Evolutionary conservation across 176 grass and related monocot genomes (phyloP), one percentile per base, ranked within the genome.

Genomic region (Carex kokanica): DNA sequence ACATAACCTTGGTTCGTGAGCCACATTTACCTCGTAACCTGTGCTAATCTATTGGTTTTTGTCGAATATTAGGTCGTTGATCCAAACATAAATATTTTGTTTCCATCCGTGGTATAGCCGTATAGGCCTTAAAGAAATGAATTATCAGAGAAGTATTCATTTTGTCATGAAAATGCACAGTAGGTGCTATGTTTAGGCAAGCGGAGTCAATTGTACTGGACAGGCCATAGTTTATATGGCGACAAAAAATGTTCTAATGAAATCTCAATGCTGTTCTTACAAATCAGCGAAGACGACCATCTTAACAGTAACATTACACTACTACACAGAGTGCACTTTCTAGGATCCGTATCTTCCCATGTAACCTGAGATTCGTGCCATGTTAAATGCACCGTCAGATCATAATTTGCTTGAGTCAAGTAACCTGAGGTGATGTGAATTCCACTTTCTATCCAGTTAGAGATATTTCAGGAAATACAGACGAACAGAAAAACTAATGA

Each of bases 31-130:
- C 25, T 81, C 59, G 41, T 9, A 51, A 14, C 41, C 2, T 16
- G 59, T 81, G 79, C 79, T 81, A 81, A 81, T 64, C n/a, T 29
- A 45, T 43, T 49, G 13, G 27, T 81, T 14, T 14, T 38, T 49
- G 58, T 60, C 32, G 41, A 62, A 81, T 24, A 65, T 65, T 51
- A 81, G 59, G 64, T 81, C 34, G 14, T 64, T 24, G 18, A 13
- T 36, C 2, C 2, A 25, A 81, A 60, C n/a, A n/a, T 54, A 41
- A 10, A 59, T 54, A 17, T 79, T 58, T 59, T 2, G 13, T 56
- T 75, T 49, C n/a, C 58, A 7, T 7, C 58, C 58, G 17, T 51
- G 71, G 1, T 51, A 4, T 56, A 16, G 25, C n/a, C n/a, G 74
- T 78, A 31, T 31, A 31, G 29, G 31, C 51, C 7, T 17, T 12